Evolutionary conservation across 768 basidiomycete genomes (phyloP).

Genomic region (Kwoniella dejecticola): DNA sequence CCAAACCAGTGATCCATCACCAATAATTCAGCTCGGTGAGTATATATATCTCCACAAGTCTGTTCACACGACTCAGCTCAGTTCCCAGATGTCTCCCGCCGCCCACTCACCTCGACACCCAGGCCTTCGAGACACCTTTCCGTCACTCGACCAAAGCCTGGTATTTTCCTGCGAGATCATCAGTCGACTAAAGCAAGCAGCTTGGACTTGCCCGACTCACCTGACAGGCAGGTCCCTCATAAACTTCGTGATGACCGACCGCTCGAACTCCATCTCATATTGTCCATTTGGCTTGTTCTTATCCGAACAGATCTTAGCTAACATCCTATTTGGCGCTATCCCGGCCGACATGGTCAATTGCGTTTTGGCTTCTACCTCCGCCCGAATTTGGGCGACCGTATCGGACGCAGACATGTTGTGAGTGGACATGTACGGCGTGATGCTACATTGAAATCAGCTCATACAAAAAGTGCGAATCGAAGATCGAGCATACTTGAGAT

Average conservation of each 20-base stretch:
- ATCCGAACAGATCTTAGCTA: conserved; percentile 96
- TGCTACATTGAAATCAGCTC: conserved; percentile 64
- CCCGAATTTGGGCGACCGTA: conserved; percentile 76
- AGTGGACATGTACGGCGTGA: conserved; percentile 78
- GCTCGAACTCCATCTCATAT: conserved; percentile 71
- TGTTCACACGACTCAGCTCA: conserved; percentile 49
- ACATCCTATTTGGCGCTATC: conserved; percentile 94
- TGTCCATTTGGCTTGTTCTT: conserved; percentile 97
- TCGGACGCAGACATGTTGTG: conserved; percentile 68
- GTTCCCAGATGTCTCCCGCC: neutral
- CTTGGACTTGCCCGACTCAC: conserved; percentile 22
- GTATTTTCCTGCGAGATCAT: conserved; percentile 64
- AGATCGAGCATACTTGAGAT: conserved; percentile 86
- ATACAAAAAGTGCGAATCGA: no score
- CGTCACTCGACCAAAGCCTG: conserved; percentile 85
- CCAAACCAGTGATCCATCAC: conserved; percentile 89
- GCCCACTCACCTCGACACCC: conserved; percentile 71
- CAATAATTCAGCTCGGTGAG: conserved; percentile 69
- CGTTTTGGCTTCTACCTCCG: conserved; percentile 72
- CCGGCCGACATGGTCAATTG: conserved; percentile 90
- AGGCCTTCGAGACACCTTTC: conserved; percentile 84
- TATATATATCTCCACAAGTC: conserved; percentile 88
- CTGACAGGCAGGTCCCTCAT: conserved; percentile 78
- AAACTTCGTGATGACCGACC: conserved; percentile 68
- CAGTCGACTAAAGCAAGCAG: conserved; percentile 80